Conservation (phyloP, 495 filamentous ascomycete species). For the Choiromyces venosus region DNA sequence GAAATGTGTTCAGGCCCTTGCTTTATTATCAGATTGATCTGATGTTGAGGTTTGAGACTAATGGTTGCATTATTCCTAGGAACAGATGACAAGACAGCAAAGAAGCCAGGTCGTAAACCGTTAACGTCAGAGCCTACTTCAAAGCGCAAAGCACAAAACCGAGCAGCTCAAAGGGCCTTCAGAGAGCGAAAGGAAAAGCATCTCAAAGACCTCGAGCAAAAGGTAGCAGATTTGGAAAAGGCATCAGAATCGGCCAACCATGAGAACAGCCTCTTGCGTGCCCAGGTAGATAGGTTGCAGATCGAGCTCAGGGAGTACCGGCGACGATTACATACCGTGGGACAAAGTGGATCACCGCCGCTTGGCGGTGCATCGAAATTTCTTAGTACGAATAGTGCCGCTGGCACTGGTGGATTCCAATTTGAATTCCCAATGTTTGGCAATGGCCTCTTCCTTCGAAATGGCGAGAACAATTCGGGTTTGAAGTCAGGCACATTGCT, state of each 20-base stretch:
- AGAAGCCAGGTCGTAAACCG: slow-evolving; percentile 95
- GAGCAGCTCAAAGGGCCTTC: slow-evolving; percentile 94
- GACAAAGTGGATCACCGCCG: slow-evolving; percentile 16
- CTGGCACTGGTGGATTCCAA: slow-evolving; percentile 75
- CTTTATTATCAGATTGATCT: neutral
- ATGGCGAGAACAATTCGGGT: slow-evolving; percentile 8
- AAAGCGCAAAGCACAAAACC: slow-evolving; percentile 97
- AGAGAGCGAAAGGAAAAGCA: slow-evolving; percentile 97
- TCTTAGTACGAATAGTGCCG: slow-evolving; percentile 42
- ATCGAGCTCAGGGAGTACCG: slow-evolving; percentile 77
- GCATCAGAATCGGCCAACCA: slow-evolving; percentile 72
- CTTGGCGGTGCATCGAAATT: slow-evolving; percentile 32
- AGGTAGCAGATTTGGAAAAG: slow-evolving; percentile 88
- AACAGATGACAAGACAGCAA: slow-evolving; percentile 62
- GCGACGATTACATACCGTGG: slow-evolving; percentile 34
- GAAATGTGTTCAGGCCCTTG: neutral
- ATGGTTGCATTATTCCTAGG: slow-evolving; percentile 24
- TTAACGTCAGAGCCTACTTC: slow-evolving; percentile 92
- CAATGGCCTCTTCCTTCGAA: slow-evolving; percentile 31
- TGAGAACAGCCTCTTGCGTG: slow-evolving; percentile 77
- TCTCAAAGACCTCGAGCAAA: slow-evolving; percentile 88
- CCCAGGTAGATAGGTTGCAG: slow-evolving; percentile 80
- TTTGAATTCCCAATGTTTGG: slow-evolving; percentile 96
- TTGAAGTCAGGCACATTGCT: slow-evolving; percentile 23
- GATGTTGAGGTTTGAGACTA: slow-evolving; percentile 16